Evolutionary conservation across 148 eudicot genomes (phyloP), one percentile per base, ranked within the genome.

Genomic region (Dysphania ambrosioides): DNA sequence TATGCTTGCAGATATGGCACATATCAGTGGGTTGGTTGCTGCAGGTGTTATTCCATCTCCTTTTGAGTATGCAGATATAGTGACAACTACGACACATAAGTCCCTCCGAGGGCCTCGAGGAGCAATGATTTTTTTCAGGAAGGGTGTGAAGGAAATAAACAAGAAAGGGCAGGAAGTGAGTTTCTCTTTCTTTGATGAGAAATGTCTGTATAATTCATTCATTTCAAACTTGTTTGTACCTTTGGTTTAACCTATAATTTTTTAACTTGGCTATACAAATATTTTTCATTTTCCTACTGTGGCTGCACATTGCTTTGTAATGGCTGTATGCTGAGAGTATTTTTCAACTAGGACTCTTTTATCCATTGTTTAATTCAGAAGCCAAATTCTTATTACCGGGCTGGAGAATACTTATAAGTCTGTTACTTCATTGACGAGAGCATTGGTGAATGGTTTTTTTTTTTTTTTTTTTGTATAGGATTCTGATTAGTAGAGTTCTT

Each of bases 41-140:
- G 97, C 93, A 31, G 91, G 87, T 70, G 97, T 94, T 49, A 86
- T 94, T 79, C 97, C 95, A 75, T 91, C 98, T 24, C 98, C 98
- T 70, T 94, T 94, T 73, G 98, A 91, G 63, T 94, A 91, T 77
- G 98, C 98, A 40, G 98, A 94, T 82, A 88, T 94, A 49, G 98
- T 94, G 74, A 94, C 98, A 55, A 94, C 98, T 38, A 94, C 98
- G 60, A 94, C 98, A 53, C 98, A 94, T 85, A 94, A 94, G 75
- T 94, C 98, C 4, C 97, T 94, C 32, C 97, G 98, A 59, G 98
- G 98, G 47, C 98, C 97, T 31, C 96, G 97, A 74, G 98, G 98
- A 72, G 98, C 98, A 73, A 94, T 94, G 98, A 94, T 94, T 24
- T 91, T 94, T 81, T 94, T 69, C 75, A 88, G 98, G 78, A 94